These are phyloP conservation scores for Nannochloropsis limnetica DNA, from an alignment of 352 stramenopile species.

Conservation along the genomic window DNA sequence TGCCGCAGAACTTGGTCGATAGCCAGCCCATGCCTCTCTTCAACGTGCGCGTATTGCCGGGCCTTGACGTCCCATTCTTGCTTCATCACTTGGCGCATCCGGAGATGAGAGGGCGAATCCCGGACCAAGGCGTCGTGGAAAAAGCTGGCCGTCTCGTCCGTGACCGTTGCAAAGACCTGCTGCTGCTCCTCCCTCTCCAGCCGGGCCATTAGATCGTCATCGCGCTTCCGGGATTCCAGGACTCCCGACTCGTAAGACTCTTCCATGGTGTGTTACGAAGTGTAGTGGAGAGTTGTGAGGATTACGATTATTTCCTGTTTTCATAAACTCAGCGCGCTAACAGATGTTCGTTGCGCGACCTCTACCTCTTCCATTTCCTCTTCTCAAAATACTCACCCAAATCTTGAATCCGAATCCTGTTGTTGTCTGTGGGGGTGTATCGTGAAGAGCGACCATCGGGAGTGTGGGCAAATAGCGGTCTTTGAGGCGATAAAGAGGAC, in stretches of 20 bases:
- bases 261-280: not conserved
- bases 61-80: not conserved
- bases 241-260: not conserved
- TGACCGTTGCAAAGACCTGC: not conserved
- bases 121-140: not conserved
- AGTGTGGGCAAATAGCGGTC: not conserved
- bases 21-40: not conserved
- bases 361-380: not conserved
- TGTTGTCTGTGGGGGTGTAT: not conserved
- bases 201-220: not conserved
- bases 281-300: not conserved
- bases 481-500: not conserved
- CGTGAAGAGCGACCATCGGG: not conserved
- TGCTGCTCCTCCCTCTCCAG: not conserved
- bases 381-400: not conserved
- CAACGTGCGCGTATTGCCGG: slow-evolving; percentile 3
- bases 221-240: not conserved
- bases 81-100: slow-evolving; percentile 31
- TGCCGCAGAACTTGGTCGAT: slow-evolving; percentile 28
- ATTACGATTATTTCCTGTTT: not conserved
- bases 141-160: slow-evolving; percentile 11
- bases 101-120: slow-evolving; percentile 5
- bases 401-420: not conserved
- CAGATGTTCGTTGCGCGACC: not conserved
- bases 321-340: not conserved